Evolutionary conservation across 768 basidiomycete species (phyloP), one percentile per base, ranked within the genome.

Genomic region (Crepidotus variabilis): DNA sequence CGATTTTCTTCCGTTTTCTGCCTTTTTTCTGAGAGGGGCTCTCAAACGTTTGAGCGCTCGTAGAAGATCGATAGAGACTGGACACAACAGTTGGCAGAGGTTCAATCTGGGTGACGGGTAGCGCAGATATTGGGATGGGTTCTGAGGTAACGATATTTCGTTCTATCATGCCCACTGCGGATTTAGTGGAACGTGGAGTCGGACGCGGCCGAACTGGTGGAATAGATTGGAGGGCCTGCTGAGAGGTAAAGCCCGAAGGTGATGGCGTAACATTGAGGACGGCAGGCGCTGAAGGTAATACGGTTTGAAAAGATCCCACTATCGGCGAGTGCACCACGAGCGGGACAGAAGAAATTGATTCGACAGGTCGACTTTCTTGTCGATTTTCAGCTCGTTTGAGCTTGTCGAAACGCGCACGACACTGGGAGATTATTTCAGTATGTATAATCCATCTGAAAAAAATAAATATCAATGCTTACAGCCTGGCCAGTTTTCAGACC

Each of bases 401-500:
- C 50, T 70, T 73, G 20, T 75, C 74, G 57, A 78, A 80, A 6
- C 81, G 78, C 21, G 69, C 48, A 20, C 82, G 80, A 65, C 83
- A 85, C 84, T 86, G 54, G 13, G 48, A 53, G 59, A 46, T 48
- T 16, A 58, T 43, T n/a, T 20, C 28, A 48, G 50, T 28, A 20
- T 39, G 23, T 28, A 50, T 22, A 1, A 24, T 1, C 18, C 16
- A 33, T 46, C 1, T 33, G 24, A 14, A 35, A 20, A 18, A 21
- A 23, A 32, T 22, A 21, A 23, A 32, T 22, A 33, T 21, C 14
- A n/a, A 22, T n/a, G 51, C 75, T 56, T 63, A 85, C 79, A 70
- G 79, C 79, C 28, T 71, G 75, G 43, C 84, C 82, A 16, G 80
- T 83, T 50, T 82, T 76, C 5, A 79, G 79, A 53, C 73, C 79